Base-by-base conservation (phyloP, 2,329 filamentous ascomycete genomes). In the Aspergillus arachidicola region DNA sequence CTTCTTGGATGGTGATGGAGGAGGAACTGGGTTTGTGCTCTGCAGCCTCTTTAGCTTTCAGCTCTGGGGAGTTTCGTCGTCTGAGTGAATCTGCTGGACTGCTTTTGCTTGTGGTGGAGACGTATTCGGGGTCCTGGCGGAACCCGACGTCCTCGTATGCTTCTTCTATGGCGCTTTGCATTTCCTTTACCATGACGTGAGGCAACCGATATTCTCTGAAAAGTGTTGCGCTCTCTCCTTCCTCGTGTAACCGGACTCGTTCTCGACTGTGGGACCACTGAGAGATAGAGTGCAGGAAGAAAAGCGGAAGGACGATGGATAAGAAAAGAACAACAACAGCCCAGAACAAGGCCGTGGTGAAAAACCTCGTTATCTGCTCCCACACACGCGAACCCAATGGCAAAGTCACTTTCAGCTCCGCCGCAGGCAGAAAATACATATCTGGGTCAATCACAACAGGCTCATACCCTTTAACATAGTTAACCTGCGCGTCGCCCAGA, bases 241-340 rank as follows among this genome's bases (percentile, higher is more conserved):
- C 82, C 74, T 94, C 90, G 73, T 98, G 92, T 2, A 92, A 80
- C 60, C 85, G 85, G 61, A 96, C 94, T 48, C 94, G 87, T 64
- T 88, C 86, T 6, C 86, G 85, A 73, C 92, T 96, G 66, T 88
- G 86, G 57, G 92, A 80, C 0, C 89, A 93, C 75, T 97, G 93
- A 34, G 95, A 81, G 6, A 85, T 87, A 1, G 92, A 87, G 75
- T 94, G 96, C 73, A 90, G 74, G 6, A 97, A 81, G 73, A 92
- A 96, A 1, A 89, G 83, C 0, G 89, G 81, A 1, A 91, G 78
- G 32, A 87, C 92, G 30, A 97, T 81, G 0, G 93, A 91, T 9
- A 96, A 81, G 61, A 96, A 82, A n/a, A 94, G 70, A 3, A 84
- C 74, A 30, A 97, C 78, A 7, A 90, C 83, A 2, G 90, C 66